Base-by-base conservation (phyloP, 179 eudicot species). In the Carnegiea gigantea region DNA sequence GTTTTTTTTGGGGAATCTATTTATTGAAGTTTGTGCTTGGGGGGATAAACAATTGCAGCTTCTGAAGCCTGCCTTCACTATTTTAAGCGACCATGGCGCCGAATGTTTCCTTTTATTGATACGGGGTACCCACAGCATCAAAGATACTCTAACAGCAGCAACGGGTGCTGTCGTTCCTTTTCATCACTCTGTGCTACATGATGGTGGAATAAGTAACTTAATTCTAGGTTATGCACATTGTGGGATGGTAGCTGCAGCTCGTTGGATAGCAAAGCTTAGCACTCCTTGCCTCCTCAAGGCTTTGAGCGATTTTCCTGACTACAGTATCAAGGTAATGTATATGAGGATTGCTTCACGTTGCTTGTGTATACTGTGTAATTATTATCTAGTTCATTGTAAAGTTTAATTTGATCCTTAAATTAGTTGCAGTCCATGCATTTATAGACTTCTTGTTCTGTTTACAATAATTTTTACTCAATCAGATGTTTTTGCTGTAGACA, bases 181-280 rank as follows among this genome's bases (percentile, higher is more conserved):
- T 92, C 99, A 94, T 90, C 99, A 94, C 90, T 92, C 92, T 28
- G 90, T 95, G 84, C 74, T 95, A 86, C 90, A 92, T 87, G 95
- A 92, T 85, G 98, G 99, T 77, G 98, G 97, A 49, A 88, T 95
- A 80, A 91, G 91, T 87, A 91, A 95, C 85, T 82, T 95, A 59
- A 90, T 95, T 79, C 86, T 94, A 77, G 99, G 99, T 78, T 95
- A 95, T 83, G 99, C 99, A 46, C 98, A 95, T 80, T 93, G 99
- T 82, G 99, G 99, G 64, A 95, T 95, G 99, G 98, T 94, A 81
- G 99, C 99, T 88, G 98, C 99, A 53, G 99, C 99, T 83, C 93
- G 97, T 73, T 95, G 99, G 98, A 94, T 95, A 76, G 95, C 99
- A 49, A 95, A 92, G 87, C 91, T 95, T 60, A 87, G 94, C 88